A percentile compares a stretch with the other conserved stretches of the same genome.
phyloP scores from a whole-genome alignment of 371 early-diverging fungal species.

The Circinella minor region DNA sequence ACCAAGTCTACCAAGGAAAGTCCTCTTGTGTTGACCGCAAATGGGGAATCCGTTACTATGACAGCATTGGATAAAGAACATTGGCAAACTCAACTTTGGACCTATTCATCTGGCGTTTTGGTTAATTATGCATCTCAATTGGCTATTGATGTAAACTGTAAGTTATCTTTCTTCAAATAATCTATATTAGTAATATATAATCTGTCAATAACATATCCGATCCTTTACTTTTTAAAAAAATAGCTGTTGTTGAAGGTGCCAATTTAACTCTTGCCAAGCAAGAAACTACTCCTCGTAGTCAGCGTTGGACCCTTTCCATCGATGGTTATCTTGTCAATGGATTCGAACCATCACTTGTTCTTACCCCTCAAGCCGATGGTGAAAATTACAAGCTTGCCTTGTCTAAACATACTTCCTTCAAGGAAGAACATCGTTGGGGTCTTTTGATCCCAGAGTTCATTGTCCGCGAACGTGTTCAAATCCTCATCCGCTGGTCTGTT shows the following conservation, averaged over 20 bases:
- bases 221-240: neutral
- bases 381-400: conserved; percentile 15
- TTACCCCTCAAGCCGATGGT: conserved; percentile 13
- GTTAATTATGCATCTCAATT: conserved; percentile 56
- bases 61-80: conserved; percentile 30
- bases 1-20: conserved; percentile 37
- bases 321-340: conserved; percentile 32
- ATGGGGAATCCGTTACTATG: conserved; percentile 30
- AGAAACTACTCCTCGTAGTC: conserved; percentile 21
- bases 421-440: conserved; percentile 33
- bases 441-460: conserved; percentile 26
- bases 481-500: conserved; percentile 23
- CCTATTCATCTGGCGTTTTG: conserved; percentile 50
- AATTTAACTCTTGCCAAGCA: conserved; percentile 24
- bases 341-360: conserved; percentile 22
- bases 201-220: no score
- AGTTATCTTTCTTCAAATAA: neutral
- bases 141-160: conserved; percentile 44
- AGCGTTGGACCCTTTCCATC: conserved; percentile 37
- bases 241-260: conserved; percentile 31
- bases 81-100: conserved; percentile 58
- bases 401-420: conserved; percentile 7
- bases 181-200: neutral
- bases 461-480: conserved; percentile 14
- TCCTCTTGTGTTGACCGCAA: conserved; percentile 43